These are phyloP conservation scores for Aspergillus neotritici DNA, from an alignment of 2,329 filamentous ascomycete species.

Conservation along the genomic window DNA sequence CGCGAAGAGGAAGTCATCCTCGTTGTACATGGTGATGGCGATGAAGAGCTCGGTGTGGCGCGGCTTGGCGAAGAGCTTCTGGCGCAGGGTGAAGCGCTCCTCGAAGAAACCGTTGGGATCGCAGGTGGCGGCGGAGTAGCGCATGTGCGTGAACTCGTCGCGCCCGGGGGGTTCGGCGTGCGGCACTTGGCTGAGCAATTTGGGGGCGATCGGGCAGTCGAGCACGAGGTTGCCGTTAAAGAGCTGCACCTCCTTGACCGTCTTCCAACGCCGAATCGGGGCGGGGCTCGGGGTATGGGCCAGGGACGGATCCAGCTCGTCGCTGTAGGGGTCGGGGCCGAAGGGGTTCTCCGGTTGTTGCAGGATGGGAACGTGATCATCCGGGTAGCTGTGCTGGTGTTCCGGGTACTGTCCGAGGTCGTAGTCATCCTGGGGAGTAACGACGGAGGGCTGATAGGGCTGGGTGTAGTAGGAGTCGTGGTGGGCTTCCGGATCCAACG, in stretches of 20 bases:
- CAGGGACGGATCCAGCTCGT: conserved; percentile 34
- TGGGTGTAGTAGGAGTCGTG: conserved; percentile 82
- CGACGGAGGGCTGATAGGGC: conserved; percentile 65
- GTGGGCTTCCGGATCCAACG: conserved; percentile 74
- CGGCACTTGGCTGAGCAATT: conserved; percentile 77
- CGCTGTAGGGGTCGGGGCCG: conserved; percentile 55
- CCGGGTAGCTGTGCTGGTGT: conserved; percentile 55
- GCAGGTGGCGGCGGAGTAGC: conserved; percentile 91
- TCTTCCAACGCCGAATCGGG: conserved; percentile 86
- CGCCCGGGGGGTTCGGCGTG: conserved; percentile 75
- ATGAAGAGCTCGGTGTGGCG: conserved; percentile 94
- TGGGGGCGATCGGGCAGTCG: conserved; percentile 89
- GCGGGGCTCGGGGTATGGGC: conserved; percentile 48
- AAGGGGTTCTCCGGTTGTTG: conserved; percentile 56
- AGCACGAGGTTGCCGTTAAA: conserved; percentile 96
- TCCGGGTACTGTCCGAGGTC: conserved; percentile 52
- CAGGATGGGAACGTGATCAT: conserved; percentile 72
- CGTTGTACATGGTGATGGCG: conserved; percentile 98
- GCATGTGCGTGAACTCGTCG: conserved; percentile 71
- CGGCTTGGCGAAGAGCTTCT: conserved; percentile 86
- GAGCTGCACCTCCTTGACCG: conserved; percentile 94
- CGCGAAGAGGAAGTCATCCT: conserved; percentile 92
- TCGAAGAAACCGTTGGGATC: conserved; percentile 84
- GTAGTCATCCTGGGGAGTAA: conserved; percentile 50
- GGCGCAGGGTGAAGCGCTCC: conserved; percentile 83